Percentiles rank a stretch among this genome's conserved stretches.
Conservation (phyloP, 2,329 filamentous ascomycete genomes). For the Zymoseptoria tritici region DNA sequence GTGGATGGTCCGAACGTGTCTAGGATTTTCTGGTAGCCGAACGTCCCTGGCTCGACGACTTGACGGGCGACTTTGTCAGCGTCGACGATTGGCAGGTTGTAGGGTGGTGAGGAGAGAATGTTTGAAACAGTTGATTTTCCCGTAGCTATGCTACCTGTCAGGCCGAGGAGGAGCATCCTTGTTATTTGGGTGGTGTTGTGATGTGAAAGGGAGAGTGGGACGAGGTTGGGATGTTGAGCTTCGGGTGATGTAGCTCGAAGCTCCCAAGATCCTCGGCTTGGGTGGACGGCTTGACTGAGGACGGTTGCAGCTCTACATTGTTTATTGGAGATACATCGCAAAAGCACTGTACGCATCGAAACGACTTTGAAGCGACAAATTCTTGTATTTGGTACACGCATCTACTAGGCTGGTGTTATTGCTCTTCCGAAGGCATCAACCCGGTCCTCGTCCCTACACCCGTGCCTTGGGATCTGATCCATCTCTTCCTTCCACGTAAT, state of each 20-base stretch:
- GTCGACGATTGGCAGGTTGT: constrained; percentile 85
- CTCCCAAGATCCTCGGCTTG: not conserved
- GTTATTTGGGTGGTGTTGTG: not conserved
- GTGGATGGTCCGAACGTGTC: constrained; percentile 73
- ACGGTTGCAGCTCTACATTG: not conserved
- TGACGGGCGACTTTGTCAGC: constrained; percentile 86
- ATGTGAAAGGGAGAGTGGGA: not conserved
- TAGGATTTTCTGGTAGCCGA: constrained; percentile 76
- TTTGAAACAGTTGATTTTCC: constrained; percentile 94
- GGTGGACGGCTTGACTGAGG: not conserved
- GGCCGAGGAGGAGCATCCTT: constrained; percentile 85
- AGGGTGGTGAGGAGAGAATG: constrained; percentile 70
- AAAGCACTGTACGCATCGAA: not conserved
- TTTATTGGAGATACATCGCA: not conserved
- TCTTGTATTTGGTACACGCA: not conserved
- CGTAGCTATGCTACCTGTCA: constrained; percentile 95
- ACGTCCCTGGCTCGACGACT: constrained; percentile 87
- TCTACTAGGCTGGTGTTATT: not conserved
- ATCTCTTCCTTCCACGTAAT: too few species aligned
- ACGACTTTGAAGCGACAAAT: not conserved
- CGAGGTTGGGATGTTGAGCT: not conserved
- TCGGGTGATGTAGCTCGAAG: not conserved
- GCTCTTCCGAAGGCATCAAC: too few species aligned
- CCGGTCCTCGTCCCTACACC: too few species aligned
- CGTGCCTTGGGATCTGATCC: too few species aligned